phyloP scores from a whole-genome alignment of 106 monocot genomes.

The Dactylorhiza incarnata region DNA sequence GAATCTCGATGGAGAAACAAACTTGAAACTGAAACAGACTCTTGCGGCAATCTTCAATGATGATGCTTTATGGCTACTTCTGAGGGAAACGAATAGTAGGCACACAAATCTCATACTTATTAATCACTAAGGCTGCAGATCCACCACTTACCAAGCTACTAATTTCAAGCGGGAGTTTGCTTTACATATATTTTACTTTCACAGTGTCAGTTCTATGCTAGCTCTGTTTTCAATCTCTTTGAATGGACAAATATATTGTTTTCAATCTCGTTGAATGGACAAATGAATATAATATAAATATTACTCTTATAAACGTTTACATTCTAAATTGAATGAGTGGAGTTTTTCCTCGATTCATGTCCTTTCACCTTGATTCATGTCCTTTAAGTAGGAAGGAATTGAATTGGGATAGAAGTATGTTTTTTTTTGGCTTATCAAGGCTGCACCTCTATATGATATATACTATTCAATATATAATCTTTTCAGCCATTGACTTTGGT shows the following conservation, averaged over 20 bases:
- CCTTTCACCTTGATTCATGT: too few species aligned
- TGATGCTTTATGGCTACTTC: slow-evolving; percentile 59
- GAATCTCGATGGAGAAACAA: slow-evolving; percentile 91
- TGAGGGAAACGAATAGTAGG: slow-evolving; percentile 73
- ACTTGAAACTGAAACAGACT: slow-evolving; percentile 74
- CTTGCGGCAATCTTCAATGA: slow-evolving; percentile 53
- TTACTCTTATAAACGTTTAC: too few species aligned
- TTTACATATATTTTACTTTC: slow-evolving; percentile 51
- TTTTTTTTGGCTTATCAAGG: too few species aligned
- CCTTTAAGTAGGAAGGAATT: too few species aligned
- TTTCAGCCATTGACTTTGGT: too few species aligned
- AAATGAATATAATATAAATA: slow-evolving; percentile 36
- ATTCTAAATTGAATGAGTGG: too few species aligned
- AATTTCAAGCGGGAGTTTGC: slow-evolving; percentile 73
- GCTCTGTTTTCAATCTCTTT: slow-evolving; percentile 42
- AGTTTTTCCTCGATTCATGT: too few species aligned
- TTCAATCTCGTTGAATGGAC: slow-evolving; percentile 34
- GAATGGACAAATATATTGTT: slow-evolving; percentile 51
- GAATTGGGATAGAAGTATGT: too few species aligned
- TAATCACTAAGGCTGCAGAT: slow-evolving; percentile 63
- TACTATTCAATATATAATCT: too few species aligned
- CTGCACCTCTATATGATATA: too few species aligned
- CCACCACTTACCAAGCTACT: slow-evolving; percentile 80
- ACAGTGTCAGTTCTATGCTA: too few species aligned
- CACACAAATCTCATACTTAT: slow-evolving; percentile 63